Conservation (phyloP, 2,329 filamentous ascomycete species). For the Leptographium procerum region DNA sequence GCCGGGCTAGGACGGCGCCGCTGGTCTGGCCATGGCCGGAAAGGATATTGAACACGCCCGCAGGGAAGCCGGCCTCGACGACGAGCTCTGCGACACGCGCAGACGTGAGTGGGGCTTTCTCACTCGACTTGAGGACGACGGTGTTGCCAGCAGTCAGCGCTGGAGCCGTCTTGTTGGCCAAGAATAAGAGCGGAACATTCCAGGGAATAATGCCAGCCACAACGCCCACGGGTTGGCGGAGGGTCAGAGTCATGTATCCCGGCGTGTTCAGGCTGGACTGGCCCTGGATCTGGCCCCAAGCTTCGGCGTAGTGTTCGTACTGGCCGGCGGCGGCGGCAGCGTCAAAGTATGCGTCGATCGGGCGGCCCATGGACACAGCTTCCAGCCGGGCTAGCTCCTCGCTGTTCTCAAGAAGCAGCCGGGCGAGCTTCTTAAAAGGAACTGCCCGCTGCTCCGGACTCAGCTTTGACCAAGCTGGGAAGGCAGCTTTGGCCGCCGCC, state of each 20-base stretch:
- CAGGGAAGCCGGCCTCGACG: constrained; percentile 56
- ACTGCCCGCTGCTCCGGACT: constrained; percentile 26
- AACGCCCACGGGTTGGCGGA: constrained; percentile 40
- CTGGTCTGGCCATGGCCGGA: constrained; percentile 43
- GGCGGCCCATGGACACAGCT: constrained; percentile 32
- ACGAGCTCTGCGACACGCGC: constrained; percentile 48
- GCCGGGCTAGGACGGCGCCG: constrained; percentile 12
- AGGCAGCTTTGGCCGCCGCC: constrained; percentile 29
- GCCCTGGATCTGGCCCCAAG: constrained; percentile 31
- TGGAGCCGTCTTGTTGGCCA: constrained; percentile 56
- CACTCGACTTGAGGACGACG: constrained; percentile 44
- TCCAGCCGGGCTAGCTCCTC: constrained; percentile 32
- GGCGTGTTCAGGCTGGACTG: constrained; percentile 35
- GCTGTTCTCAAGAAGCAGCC: constrained; percentile 27
- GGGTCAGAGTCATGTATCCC: constrained; percentile 31
- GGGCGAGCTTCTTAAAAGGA: constrained; percentile 32
- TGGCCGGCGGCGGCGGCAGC: constrained; percentile 20
- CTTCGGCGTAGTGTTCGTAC: constrained; percentile 31
- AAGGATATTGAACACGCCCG: constrained; percentile 57
- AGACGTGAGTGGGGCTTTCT: constrained; percentile 45
- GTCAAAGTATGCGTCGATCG: constrained; percentile 28
- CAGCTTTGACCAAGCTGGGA: constrained; percentile 32
- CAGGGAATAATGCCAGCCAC: constrained; percentile 47
- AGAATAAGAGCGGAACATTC: constrained; percentile 58
- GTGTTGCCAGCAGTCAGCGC: constrained; percentile 46